Evolutionary conservation across 768 basidiomycete genomes (phyloP), one percentile per base, ranked within the genome.

Genomic region (Collybia nuda): DNA sequence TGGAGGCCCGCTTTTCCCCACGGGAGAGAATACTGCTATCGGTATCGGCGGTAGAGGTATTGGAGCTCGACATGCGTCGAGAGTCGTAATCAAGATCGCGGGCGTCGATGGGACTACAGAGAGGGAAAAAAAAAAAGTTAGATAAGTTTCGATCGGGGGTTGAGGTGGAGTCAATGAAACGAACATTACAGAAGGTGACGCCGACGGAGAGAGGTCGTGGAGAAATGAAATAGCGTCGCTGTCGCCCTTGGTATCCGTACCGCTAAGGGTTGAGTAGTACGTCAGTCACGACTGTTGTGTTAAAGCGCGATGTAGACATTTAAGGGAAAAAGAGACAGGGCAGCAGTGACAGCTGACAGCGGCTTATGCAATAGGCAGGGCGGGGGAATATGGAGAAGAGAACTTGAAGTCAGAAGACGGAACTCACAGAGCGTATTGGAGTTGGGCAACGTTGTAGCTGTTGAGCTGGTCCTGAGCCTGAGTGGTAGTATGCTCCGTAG

Each of bases 31-130:
- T 69, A 64, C 74, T 79, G 70, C 75, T 78, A 68, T 90, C 87
- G 3, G 81, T 79, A 70, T 87, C 86, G 35, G 84, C 77, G 14
- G 78, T 75, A 14, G 88, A 88, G 51, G 81, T 77, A 44, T 82
- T 84, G 56, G 85, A 88, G 65, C 79, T 77, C 67, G 89, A 90
- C 89, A 91, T 90, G 62, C 88, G 85, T 62, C 88, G 78, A 32
- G 66, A 64, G 54, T 74, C 64, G 79, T 86, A 82, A 67, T 82
- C 81, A 55, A 80, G 61, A 66, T 78, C 81, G 32, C 12, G 3
- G 54, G 75, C 58, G 54, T 51, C 55, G 41, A 61, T 56, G 7
- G 48, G 47, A 38, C 60, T 52, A 43, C 12, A 40, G n/a, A 23
- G 28, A 18, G 40, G 21, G 14, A 51, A 21, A 40, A 23, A 41